Conservation (phyloP, 257 asterid genomes). For the Solanum ossicruentum region DNA sequence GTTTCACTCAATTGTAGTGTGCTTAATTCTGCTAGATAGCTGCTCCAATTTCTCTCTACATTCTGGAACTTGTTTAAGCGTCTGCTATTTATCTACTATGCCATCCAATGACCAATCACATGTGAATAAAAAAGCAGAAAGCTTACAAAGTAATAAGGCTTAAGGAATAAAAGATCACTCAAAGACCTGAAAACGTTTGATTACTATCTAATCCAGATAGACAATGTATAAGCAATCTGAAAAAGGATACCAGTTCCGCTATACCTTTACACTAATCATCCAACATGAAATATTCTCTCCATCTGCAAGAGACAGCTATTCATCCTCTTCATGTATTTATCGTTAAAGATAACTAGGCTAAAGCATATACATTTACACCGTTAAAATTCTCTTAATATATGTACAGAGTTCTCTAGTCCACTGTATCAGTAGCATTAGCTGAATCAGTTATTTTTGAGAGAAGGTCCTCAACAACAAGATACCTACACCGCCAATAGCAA, state of each 20-base stretch:
- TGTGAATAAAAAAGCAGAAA: not conserved
- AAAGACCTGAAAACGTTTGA: not conserved
- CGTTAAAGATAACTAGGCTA: not conserved
- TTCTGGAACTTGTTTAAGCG: not conserved
- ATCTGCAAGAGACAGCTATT: not conserved
- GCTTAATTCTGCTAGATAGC: not conserved
- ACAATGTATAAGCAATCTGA: not conserved
- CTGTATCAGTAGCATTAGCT: not conserved
- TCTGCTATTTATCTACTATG: not conserved
- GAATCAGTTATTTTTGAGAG: slow-evolving; percentile 21
- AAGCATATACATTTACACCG: not conserved
- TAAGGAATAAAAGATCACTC: not conserved
- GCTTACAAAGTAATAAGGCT: not conserved
- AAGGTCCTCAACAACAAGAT: slow-evolving; percentile 40
- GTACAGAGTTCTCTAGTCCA: not conserved
- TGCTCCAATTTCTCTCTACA: not conserved
- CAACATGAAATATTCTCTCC: not conserved
- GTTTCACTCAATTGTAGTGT: not conserved
- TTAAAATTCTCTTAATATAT: not conserved
- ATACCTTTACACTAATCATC: not conserved
- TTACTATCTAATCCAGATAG: not conserved
- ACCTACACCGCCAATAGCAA: slow-evolving; percentile 70
- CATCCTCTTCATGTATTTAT: not conserved
- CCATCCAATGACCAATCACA: not conserved
- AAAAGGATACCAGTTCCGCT: not conserved